Conservation (phyloP, 75 land plant species). For the Pinus albicaulis region DNA sequence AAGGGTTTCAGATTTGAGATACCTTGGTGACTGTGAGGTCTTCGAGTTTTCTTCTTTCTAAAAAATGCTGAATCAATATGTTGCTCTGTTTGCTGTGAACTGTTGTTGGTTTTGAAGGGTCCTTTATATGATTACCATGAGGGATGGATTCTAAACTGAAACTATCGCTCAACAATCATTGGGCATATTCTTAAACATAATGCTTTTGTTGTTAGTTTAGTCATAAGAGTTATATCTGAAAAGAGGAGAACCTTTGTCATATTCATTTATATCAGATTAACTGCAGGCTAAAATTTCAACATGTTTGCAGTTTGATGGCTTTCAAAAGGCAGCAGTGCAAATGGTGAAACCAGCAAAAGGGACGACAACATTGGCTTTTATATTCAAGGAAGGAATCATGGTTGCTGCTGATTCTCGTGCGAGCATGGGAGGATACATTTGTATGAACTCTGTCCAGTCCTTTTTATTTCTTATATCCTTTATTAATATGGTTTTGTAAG, state of each 20-base stretch:
- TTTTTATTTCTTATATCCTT: no score
- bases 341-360: constrained; percentile 96
- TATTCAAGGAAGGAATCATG: constrained; percentile 90
- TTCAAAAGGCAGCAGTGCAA: constrained; percentile 71
- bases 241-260: not conserved
- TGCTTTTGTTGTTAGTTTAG: not conserved
- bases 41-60: not conserved
- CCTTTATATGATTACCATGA: not conserved
- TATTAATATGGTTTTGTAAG: no score
- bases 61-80: not conserved
- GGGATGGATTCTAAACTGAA: not conserved
- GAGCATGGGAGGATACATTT: constrained; percentile 98
- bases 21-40: not conserved
- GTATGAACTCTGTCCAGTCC: constrained; percentile 21
- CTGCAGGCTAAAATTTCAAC: constrained; percentile 8
- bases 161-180: not conserved
- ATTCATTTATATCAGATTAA: not conserved
- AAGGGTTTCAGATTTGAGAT: not conserved
- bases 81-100: not conserved
- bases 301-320: constrained; percentile 75
- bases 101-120: not conserved
- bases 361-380: constrained; percentile 92
- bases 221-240: not conserved
- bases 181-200: not conserved
- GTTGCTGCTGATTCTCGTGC: constrained; percentile 99